Evolutionary conservation across 305 asterid species (phyloP).

Genomic region (Fraxinus sp.): DNA sequence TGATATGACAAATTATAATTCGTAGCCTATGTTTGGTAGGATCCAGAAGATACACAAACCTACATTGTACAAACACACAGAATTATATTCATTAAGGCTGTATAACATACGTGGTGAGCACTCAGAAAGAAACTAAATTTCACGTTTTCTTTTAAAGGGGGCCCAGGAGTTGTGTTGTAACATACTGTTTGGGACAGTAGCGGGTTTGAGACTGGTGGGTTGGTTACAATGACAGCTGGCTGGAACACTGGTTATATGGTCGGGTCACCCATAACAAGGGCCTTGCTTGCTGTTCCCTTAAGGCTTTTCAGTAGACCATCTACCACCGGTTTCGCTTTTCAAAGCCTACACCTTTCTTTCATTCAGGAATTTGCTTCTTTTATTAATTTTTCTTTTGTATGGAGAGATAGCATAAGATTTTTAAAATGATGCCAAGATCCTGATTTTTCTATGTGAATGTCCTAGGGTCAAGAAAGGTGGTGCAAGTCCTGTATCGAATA

Average conservation of each 20-base stretch:
- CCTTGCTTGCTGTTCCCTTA: background rate
- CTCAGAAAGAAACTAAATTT: background rate
- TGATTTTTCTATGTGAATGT: conserved; percentile 21
- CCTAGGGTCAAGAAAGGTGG: conserved; percentile 91
- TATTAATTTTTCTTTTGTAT: background rate
- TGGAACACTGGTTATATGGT: background rate
- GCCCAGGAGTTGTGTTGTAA: background rate
- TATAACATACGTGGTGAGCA: background rate
- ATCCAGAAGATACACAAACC: background rate
- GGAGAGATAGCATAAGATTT: background rate
- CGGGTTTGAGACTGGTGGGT: background rate
- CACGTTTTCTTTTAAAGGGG: background rate
- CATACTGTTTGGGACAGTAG: background rate
- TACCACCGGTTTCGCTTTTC: background rate
- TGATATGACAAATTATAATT: background rate
- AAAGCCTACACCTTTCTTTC: background rate
- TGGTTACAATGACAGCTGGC: background rate
- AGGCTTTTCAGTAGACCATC: background rate
- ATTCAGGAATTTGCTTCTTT: background rate
- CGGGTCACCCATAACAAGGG: background rate
- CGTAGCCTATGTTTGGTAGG: background rate
- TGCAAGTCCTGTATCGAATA: conserved; percentile 68
- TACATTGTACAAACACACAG: background rate
- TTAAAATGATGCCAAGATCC: background rate
- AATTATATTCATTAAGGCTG: background rate